Evolutionary conservation across 192 early-diverging fungal genomes (phyloP).

Genomic region (Chytriomyces confervae): DNA sequence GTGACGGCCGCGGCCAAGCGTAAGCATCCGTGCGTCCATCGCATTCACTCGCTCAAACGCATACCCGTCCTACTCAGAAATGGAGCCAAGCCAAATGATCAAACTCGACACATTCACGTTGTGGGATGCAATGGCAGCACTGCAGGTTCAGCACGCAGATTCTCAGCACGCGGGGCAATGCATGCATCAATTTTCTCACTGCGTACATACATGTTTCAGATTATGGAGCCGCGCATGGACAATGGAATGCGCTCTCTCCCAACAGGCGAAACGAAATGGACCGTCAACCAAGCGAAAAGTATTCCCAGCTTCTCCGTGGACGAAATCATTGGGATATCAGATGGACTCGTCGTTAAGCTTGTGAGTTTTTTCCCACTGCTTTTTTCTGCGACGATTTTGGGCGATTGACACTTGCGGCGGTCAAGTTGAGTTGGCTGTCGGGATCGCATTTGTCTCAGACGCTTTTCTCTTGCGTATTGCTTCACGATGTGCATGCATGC

Average conservation of each 20-base stretch:
- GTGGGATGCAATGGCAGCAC: constrained; percentile 36
- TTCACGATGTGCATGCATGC: constrained; percentile 25
- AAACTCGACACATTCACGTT: constrained; percentile 1
- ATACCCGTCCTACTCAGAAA: background rate
- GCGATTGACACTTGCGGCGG: background rate
- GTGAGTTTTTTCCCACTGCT: constrained; percentile 8
- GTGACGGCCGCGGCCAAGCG: constrained; percentile 22
- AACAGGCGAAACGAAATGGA: background rate
- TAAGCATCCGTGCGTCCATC: background rate
- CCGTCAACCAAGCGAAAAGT: constrained; percentile 12
- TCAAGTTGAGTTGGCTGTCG: constrained; percentile 18
- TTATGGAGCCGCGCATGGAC: constrained; percentile 43
- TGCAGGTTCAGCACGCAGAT: constrained; percentile 12
- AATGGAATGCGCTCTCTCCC: background rate
- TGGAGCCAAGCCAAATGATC: constrained; percentile 22
- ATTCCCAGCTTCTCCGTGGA: constrained; percentile 16
- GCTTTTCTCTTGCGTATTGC: constrained; percentile 19
- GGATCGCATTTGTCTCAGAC: constrained; percentile 30
- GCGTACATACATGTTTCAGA: constrained; percentile 1
- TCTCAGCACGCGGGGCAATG: background rate
- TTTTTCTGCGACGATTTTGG: background rate
- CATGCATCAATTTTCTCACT: constrained; percentile 3
- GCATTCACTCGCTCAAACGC: background rate
- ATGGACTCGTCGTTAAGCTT: constrained; percentile 19
- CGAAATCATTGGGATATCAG: constrained; percentile 29